Evolutionary conservation across 306 rosid species (phyloP).

Genomic region (Dryas alaskensis): DNA sequence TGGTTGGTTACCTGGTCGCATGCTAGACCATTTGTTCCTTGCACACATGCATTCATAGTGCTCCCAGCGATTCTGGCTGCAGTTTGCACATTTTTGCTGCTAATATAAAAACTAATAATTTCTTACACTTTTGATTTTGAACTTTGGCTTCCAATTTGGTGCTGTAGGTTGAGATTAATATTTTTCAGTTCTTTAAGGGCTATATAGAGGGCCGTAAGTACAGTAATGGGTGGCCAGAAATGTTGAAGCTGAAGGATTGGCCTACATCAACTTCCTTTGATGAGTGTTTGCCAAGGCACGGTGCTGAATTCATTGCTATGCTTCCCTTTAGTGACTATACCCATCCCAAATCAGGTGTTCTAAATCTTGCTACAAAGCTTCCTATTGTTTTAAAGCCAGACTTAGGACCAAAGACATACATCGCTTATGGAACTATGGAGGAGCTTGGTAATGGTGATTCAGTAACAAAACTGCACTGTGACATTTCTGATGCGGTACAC

Average conservation of each 20-base stretch:
- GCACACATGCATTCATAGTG: background rate
- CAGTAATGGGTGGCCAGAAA: conserved; percentile 59
- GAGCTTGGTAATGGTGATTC: conserved; percentile 69
- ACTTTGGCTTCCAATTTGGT: conserved; percentile 23
- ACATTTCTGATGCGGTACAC: conserved; percentile 66
- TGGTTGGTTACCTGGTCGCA: background rate
- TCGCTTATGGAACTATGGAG: conserved; percentile 56
- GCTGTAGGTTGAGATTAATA: conserved; percentile 52
- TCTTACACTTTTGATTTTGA: conserved; percentile 15
- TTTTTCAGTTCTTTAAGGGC: conserved; percentile 57
- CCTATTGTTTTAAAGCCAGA: conserved; percentile 59
- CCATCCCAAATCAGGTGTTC: conserved; percentile 58
- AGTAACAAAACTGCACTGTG: conserved; percentile 63
- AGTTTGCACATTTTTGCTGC: background rate
- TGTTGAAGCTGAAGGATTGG: conserved; percentile 73
- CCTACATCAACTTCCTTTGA: conserved; percentile 64
- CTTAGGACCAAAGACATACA: conserved; percentile 65
- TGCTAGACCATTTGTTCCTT: background rate
- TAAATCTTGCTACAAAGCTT: conserved; percentile 63
- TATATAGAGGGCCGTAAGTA: conserved; percentile 57
- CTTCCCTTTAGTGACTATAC: conserved; percentile 62
- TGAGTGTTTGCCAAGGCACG: conserved; percentile 65
- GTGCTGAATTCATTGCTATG: conserved; percentile 56
- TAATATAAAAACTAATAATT: background rate
- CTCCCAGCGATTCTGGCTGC: background rate